Evolutionary conservation across 768 basidiomycete species (phyloP).

Genomic region (Mycena galericulata): DNA sequence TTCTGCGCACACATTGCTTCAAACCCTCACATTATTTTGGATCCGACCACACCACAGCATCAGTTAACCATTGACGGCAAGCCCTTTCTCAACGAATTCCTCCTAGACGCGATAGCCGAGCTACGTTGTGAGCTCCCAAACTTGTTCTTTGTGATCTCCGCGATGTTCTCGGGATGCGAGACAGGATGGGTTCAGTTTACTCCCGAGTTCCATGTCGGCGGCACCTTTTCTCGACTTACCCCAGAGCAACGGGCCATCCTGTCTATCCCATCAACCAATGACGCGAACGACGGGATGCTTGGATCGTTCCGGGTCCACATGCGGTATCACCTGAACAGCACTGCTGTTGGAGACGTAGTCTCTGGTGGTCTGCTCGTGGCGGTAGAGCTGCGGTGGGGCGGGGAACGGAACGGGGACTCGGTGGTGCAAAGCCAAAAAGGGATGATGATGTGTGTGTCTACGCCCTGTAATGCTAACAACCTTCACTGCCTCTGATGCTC

Average conservation of each 20-base stretch:
- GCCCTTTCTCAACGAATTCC: not conserved
- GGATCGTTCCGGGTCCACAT: conserved; percentile 1
- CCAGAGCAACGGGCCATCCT: not conserved
- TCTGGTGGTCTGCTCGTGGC: too few relatives aligned
- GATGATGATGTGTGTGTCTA: too few relatives aligned
- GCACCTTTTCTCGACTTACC: conserved; percentile 11
- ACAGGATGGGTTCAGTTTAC: conserved; percentile 9
- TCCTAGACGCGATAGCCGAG: not conserved
- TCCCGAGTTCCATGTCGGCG: conserved; percentile 11
- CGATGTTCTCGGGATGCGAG: conserved; percentile 1
- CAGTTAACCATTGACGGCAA: not conserved
- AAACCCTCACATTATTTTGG: too few relatives aligned
- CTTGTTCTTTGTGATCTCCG: not conserved
- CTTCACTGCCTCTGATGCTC: too few relatives aligned
- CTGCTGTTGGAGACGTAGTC: too few relatives aligned
- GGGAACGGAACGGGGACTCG: too few relatives aligned
- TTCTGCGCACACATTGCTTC: too few relatives aligned
- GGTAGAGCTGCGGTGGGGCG: too few relatives aligned
- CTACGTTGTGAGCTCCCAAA: not conserved
- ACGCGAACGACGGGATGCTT: conserved; percentile 7
- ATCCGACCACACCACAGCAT: not conserved
- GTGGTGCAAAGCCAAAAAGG: too few relatives aligned
- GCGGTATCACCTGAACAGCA: too few relatives aligned
- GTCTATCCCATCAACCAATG: conserved; percentile 3
- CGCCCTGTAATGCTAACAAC: too few relatives aligned